phyloP scores from a whole-genome alignment of 345 rosid genomes.

The Brassica incana region DNA sequence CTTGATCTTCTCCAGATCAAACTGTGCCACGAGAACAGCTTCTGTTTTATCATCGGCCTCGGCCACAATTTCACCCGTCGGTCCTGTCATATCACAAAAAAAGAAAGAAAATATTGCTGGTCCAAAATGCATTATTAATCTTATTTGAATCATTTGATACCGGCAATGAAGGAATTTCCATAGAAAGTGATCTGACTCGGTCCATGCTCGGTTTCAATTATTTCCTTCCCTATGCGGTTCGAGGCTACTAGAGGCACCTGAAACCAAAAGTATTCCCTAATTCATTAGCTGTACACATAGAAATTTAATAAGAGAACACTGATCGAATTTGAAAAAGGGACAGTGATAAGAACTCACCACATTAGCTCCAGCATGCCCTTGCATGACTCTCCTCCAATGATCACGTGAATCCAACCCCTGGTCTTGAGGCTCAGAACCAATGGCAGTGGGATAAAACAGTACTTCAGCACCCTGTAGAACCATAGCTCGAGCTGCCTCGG shows the following conservation, averaged over 20 bases:
- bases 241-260: constrained; percentile 88
- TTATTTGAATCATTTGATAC: constrained; percentile 39
- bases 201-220: constrained; percentile 78
- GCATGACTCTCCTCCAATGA: constrained; percentile 96
- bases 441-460: constrained; percentile 85
- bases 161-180: constrained; percentile 86
- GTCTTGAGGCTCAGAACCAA: constrained; percentile 97
- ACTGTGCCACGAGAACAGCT: constrained; percentile 72
- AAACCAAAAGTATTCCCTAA: not conserved
- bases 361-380: constrained; percentile 98
- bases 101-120: not conserved
- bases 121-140: not conserved
- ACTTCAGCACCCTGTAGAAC: constrained; percentile 87
- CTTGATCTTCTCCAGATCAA: constrained; percentile 77
- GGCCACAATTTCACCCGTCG: constrained; percentile 75
- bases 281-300: not conserved
- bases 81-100: constrained; percentile 52
- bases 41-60: constrained; percentile 73
- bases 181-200: constrained; percentile 76
- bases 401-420: constrained; percentile 83
- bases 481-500: constrained; percentile 59
- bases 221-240: constrained; percentile 81
- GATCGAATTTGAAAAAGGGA: not conserved
- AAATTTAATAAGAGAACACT: not conserved
- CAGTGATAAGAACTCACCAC: constrained; percentile 52